Percentiles rank a stretch among this genome's conserved stretches.
These are phyloP conservation scores for Fusarium mexicanum DNA, from an alignment of 2,329 filamentous ascomycete species.

Conservation along the genomic window DNA sequence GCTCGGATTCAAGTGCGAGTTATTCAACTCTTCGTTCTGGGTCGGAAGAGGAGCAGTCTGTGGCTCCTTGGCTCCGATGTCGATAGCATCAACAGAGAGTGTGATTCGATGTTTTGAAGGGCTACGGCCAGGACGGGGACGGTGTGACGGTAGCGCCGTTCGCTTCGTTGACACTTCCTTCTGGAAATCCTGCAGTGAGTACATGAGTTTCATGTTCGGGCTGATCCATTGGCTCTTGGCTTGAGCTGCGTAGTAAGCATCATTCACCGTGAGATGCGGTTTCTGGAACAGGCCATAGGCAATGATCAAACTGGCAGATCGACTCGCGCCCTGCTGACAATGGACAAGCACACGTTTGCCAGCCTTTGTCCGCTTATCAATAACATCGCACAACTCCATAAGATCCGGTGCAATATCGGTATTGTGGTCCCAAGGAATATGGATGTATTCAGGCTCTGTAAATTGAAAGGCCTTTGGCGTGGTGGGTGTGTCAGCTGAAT, in stretches of 20 bases:
- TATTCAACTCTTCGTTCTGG: constrained; percentile 57
- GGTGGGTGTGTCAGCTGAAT: constrained; percentile 60
- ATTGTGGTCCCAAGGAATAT: constrained; percentile 89
- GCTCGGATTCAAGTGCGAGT: constrained; percentile 52
- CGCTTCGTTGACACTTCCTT: constrained; percentile 67
- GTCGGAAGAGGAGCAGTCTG: constrained; percentile 68
- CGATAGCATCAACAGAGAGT: constrained; percentile 67
- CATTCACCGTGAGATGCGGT: constrained; percentile 79
- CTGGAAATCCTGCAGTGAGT: constrained; percentile 85
- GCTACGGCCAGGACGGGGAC: constrained; percentile 62
- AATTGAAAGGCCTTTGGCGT: constrained; percentile 61
- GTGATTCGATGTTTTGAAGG: constrained; percentile 69
- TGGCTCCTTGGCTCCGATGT: constrained; percentile 63
- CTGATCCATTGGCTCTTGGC: constrained; percentile 87
- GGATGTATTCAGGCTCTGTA: constrained; percentile 80
- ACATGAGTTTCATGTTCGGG: constrained; percentile 92
- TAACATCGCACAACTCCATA: constrained; percentile 77
- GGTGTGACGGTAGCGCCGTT: constrained; percentile 57
- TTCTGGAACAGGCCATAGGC: constrained; percentile 86
- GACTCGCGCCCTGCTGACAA: constrained; percentile 86
- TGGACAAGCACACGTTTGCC: constrained; percentile 84
- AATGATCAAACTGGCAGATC: constrained; percentile 86
- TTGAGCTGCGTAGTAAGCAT: constrained; percentile 84
- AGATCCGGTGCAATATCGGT: constrained; percentile 84
- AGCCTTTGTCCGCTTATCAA: constrained; percentile 75